These are phyloP conservation scores for Prunus kanzakura DNA, from an alignment of 306 rosid genomes.

Conservation along the genomic window DNA sequence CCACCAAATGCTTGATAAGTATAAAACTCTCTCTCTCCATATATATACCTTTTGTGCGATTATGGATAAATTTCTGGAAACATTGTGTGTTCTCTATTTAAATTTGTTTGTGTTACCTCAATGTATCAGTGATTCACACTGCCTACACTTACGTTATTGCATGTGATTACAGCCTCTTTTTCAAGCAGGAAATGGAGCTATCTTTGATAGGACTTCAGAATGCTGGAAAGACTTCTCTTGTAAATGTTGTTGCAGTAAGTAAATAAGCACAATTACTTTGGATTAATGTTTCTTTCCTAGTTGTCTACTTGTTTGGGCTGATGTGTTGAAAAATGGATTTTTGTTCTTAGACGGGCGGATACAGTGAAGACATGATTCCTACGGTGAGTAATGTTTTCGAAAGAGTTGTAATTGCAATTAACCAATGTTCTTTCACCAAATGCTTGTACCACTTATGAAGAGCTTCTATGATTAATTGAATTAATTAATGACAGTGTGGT, in stretches of 20 bases:
- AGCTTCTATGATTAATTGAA: neutral
- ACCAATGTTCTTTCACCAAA: conserved; percentile 2
- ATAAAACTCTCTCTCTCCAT: neutral
- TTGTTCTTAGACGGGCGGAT: conserved; percentile 69
- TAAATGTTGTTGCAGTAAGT: conserved; percentile 87
- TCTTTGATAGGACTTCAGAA: conserved; percentile 91
- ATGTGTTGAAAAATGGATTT: conserved; percentile 6
- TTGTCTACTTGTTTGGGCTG: conserved; percentile 16
- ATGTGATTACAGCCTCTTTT: conserved; percentile 77
- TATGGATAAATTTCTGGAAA: neutral
- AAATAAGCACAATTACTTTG: conserved; percentile 13
- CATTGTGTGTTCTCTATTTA: neutral
- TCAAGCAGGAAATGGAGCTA: conserved; percentile 96
- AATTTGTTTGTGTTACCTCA: neutral
- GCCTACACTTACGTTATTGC: conserved; percentile 19
- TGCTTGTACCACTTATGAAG: conserved; percentile 3
- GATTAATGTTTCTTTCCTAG: neutral
- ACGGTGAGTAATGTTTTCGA: conserved; percentile 52
- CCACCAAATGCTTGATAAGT: neutral
- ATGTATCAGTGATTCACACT: neutral
- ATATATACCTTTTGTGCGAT: neutral
- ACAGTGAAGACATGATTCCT: conserved; percentile 97
- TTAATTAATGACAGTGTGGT: conserved; percentile 3
- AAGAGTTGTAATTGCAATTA: neutral
- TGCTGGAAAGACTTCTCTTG: conserved; percentile 95